Conservation (phyloP, 2,329 filamentous ascomycete genomes). For the Sporothrix pseudoabietina region DNA sequence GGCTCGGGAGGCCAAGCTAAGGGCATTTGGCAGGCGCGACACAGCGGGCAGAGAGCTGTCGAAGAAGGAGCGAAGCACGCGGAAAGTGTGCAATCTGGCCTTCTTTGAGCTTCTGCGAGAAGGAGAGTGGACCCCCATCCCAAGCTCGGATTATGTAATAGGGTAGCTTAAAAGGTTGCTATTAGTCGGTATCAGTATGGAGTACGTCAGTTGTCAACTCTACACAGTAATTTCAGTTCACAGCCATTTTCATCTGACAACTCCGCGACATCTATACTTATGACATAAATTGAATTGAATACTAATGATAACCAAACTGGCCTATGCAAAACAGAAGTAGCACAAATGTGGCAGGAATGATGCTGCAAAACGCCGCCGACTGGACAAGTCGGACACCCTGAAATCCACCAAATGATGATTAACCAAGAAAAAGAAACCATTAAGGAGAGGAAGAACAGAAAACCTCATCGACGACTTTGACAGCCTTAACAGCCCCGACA, state of each 20-base stretch:
- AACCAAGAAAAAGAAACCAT: background rate
- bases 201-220: background rate
- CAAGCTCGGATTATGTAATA: conserved; percentile 24
- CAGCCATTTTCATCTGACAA: background rate
- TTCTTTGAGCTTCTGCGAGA: conserved; percentile 30
- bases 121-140: conserved; percentile 17
- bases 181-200: too few species aligned
- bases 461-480: background rate
- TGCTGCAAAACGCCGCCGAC: conserved; percentile 18
- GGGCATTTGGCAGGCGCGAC: conserved; percentile 17
- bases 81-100: conserved; percentile 38
- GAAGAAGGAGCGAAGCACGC: conserved; percentile 26
- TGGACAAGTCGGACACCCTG: background rate
- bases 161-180: background rate
- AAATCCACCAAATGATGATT: background rate
- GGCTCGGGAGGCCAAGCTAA: background rate
- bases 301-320: conserved; percentile 5
- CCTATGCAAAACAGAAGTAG: background rate
- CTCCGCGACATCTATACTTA: too few species aligned
- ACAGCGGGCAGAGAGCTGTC: conserved; percentile 22
- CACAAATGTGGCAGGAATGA: background rate
- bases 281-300: background rate
- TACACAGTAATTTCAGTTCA: background rate
- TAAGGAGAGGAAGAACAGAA: background rate
- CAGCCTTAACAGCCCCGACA: background rate